Evolutionary conservation across 306 rosid genomes (phyloP).

Genomic region (Hippophae gyantsensis): DNA sequence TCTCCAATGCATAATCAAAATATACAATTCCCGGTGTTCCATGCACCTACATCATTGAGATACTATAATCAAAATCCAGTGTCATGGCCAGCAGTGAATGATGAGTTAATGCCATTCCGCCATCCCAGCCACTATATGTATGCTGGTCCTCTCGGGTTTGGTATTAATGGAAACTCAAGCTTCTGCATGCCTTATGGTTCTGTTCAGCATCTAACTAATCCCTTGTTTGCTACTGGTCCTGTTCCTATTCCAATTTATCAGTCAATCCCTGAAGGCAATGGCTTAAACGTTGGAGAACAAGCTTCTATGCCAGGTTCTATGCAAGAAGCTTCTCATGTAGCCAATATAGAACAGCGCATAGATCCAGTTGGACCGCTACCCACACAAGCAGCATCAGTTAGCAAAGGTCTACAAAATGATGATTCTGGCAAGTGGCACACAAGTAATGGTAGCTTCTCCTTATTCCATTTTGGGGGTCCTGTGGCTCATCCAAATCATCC

Average conservation of each 20-base stretch:
- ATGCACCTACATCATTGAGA: constrained; percentile 52
- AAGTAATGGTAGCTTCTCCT: constrained; percentile 52
- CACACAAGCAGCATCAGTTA: constrained; percentile 22
- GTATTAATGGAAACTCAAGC: constrained; percentile 63
- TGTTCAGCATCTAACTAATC: constrained; percentile 57
- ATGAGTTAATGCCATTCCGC: constrained; percentile 59
- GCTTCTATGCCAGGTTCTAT: constrained; percentile 34
- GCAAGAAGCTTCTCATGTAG: constrained; percentile 37
- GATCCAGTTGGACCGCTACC: constrained; percentile 32
- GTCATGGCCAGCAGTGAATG: constrained; percentile 69
- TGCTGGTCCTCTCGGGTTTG: constrained; percentile 75
- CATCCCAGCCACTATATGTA: constrained; percentile 62
- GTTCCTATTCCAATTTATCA: constrained; percentile 52
- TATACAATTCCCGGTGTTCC: constrained; percentile 66
- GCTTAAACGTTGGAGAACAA: constrained; percentile 34
- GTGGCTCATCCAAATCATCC: constrained; percentile 63
- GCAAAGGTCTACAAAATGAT: constrained; percentile 34
- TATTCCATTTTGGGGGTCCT: constrained; percentile 93
- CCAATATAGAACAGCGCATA: constrained; percentile 23
- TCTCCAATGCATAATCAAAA: constrained; percentile 47
- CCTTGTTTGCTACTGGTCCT: constrained; percentile 45
- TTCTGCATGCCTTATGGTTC: constrained; percentile 76
- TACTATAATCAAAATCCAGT: constrained; percentile 83
- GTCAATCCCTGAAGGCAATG: constrained; percentile 41
- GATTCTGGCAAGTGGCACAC: constrained; percentile 35